Evolutionary conservation across 169 alveolate genomes (phyloP), one percentile per base, ranked within the genome.

Genomic region (Eimeria maxima): DNA sequence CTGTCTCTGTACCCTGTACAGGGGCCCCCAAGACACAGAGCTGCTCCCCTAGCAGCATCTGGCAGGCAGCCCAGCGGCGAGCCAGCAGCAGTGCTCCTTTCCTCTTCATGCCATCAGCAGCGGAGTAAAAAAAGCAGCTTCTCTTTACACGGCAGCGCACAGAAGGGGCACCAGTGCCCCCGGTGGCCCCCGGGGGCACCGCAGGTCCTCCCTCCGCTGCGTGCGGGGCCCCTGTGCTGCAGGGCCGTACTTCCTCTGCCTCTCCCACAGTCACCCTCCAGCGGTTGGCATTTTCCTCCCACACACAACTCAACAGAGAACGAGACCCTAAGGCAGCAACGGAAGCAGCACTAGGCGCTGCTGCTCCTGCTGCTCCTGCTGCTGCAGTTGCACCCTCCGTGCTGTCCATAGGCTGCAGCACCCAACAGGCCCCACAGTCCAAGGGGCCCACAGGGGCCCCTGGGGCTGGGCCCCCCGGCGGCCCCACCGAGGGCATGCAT

Each of bases 21-120:
- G 65, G 90, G 45, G 73, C 65, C 24, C 71, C 90, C 45, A 81
- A 50, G 47, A 81, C 90, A 50, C 90, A 81, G 3, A 81, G 90
- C 69, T 63, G 29, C 47, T 81, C 90, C 90, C 90, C 90, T 50
- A 44, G 71, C 73, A 81, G 90, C 90, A 81, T 69, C 90, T 81
- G 90, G 22, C 73, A 47, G 20, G 90, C 90, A 47, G 90, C 90
- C 90, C 90, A 81, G 5, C 71, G 65, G 47, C 65, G 16, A 16
- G 90, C 90, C 90, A 47, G 71, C 90, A 81, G 50, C 90, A 81
- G 45, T 13, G 90, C 69, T 6, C 24, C 42, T 63, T 81, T 81
- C 45, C 27, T 81, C 50, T 50, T 81, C 90, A n/a, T 0, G 10
- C 47, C 22, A 22, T 81, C 90, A 8, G 90, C 50, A 6, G 69